These are phyloP conservation scores for Neotropicomus parvogracilis DNA, from an alignment of 1,284 basidiomycete genomes.

Conservation along the genomic window DNA sequence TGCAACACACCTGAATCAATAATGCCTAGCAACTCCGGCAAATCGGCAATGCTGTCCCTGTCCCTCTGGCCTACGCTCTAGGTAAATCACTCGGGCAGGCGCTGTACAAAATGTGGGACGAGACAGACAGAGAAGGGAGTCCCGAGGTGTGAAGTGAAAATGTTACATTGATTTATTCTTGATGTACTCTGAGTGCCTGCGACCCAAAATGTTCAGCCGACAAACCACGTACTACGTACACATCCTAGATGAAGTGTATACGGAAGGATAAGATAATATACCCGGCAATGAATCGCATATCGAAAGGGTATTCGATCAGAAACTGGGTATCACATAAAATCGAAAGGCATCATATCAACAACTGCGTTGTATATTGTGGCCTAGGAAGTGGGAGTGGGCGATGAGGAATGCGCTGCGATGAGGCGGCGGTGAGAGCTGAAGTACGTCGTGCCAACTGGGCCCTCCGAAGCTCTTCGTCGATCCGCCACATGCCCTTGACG, in stretches of 20 bases:
- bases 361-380: constrained; percentile 7
- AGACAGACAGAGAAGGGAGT: constrained; percentile 42
- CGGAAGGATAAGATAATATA: constrained; percentile 17
- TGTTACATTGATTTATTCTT: constrained; percentile 1
- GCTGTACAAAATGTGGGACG: constrained; percentile 44
- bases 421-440: constrained; percentile 36
- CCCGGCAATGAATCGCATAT: neutral
- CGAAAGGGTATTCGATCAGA: constrained; percentile 18
- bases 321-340: constrained; percentile 16
- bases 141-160: constrained; percentile 35
- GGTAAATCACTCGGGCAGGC: constrained; percentile 56
- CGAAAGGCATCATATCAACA: constrained; percentile 15
- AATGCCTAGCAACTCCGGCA: constrained; percentile 58
- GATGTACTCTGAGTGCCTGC: neutral
- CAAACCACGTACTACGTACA: constrained; percentile 2
- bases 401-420: constrained; percentile 36
- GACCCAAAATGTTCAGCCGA: neutral
- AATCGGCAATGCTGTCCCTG: constrained; percentile 72
- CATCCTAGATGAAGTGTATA: neutral
- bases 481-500: constrained; percentile 75
- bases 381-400: constrained; percentile 27
- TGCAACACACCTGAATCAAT: neutral
- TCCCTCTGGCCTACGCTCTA: constrained; percentile 59
- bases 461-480: constrained; percentile 76
- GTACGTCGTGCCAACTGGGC: constrained; percentile 43